Percentiles rank a stretch among this genome's conserved stretches.
phyloP scores from a whole-genome alignment of 768 basidiomycete species.

The Russula emetica region DNA sequence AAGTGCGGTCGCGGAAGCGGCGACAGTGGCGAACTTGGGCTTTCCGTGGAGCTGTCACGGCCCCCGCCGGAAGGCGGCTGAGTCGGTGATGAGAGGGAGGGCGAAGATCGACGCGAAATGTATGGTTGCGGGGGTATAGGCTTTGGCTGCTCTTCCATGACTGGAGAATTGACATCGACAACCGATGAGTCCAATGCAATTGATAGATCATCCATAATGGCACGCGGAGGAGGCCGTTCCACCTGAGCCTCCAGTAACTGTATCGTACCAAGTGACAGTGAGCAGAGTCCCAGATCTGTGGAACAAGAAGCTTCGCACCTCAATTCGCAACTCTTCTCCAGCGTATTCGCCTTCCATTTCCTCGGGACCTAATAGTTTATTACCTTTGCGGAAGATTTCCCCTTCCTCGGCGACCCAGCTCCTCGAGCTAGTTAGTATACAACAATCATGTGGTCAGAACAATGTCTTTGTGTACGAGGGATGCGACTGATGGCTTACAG shows the following conservation, averaged over 20 bases:
- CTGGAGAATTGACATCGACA: slow-evolving; percentile 18
- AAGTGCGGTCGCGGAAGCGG: slow-evolving; percentile 14
- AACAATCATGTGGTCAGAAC: neutral
- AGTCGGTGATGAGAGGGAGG: slow-evolving; percentile 25
- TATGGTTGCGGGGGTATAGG: slow-evolving; percentile 55
- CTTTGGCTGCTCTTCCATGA: slow-evolving; percentile 36
- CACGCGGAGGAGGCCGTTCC: slow-evolving; percentile 75
- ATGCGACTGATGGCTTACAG: slow-evolving; percentile 13
- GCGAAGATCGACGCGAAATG: slow-evolving; percentile 52
- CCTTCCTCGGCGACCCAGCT: slow-evolving; percentile 92
- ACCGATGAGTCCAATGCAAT: slow-evolving; percentile 26
- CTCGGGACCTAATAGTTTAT: slow-evolving; percentile 69
- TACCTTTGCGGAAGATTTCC: slow-evolving; percentile 92
- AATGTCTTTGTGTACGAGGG: neutral
- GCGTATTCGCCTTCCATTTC: slow-evolving; percentile 89
- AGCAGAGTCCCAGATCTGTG: neutral
- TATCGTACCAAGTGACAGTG: slow-evolving; percentile 3
- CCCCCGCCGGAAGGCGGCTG: neutral
- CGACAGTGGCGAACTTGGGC: slow-evolving; percentile 14
- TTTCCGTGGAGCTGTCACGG: neutral
- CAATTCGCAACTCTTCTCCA: slow-evolving; percentile 81
- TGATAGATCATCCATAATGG: slow-evolving; percentile 53
- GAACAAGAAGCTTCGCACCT: slow-evolving; percentile 43
- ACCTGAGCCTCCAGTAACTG: slow-evolving; percentile 84
- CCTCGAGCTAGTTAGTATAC: slow-evolving; percentile 52